A percentile compares a stretch with the other conserved stretches of the same genome.
Evolutionary conservation across 2,329 filamentous ascomycete genomes (phyloP).

Genomic region (Celoporthe dispersa): DNA sequence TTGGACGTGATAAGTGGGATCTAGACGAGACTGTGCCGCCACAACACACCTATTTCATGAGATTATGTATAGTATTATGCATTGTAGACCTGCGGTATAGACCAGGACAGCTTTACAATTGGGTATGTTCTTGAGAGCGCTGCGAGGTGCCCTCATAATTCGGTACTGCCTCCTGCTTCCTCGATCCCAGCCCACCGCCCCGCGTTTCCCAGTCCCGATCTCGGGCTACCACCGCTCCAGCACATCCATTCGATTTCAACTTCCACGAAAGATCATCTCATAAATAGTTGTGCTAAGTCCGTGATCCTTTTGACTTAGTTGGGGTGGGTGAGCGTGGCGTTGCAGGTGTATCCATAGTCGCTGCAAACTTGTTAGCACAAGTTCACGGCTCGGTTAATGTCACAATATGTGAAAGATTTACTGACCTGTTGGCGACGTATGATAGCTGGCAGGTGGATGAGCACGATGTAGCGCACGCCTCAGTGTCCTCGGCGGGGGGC

Average conservation of each 20-base stretch:
- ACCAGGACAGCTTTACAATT: not conserved
- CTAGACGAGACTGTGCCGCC: not conserved
- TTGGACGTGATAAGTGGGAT: not conserved
- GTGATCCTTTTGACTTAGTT: not conserved
- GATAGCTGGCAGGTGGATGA: constrained; percentile 25
- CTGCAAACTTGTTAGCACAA: not conserved
- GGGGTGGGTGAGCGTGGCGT: not conserved
- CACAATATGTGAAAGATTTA: not conserved
- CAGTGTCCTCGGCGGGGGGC: constrained; percentile 8
- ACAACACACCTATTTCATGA: not conserved
- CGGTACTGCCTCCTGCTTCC: not conserved
- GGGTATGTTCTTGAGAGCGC: not conserved
- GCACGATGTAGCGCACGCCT: constrained; percentile 18
- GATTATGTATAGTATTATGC: constrained; percentile 1
- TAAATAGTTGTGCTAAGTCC: too few species aligned
- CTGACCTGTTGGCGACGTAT: constrained; percentile 23
- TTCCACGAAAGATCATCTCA: not conserved
- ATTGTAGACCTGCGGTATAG: not conserved
- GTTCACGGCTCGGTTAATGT: not conserved
- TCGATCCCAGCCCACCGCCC: not conserved
- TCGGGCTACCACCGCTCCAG: not conserved
- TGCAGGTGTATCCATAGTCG: constrained; percentile 3
- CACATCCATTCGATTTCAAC: not conserved
- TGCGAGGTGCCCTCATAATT: not conserved
- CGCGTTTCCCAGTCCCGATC: not conserved